A percentile compares a stretch with the other conserved stretches of the same genome.
Conservation (phyloP, 352 stramenopile genomes). For the Phytophthora capsici region DNA sequence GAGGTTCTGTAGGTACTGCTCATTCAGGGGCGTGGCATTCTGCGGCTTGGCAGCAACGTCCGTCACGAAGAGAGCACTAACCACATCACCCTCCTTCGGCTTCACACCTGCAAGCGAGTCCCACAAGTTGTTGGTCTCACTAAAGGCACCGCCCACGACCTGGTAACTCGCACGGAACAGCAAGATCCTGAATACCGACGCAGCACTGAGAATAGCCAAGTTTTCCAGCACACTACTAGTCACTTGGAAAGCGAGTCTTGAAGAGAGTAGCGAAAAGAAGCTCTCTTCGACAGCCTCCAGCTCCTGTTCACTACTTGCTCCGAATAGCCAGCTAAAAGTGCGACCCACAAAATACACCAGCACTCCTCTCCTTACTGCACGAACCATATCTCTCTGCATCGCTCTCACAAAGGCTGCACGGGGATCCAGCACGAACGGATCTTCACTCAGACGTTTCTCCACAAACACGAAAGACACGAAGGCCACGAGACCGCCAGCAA, state of each 20-base stretch:
- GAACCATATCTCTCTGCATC: slow-evolving; percentile 54
- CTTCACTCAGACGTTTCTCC: slow-evolving; percentile 47
- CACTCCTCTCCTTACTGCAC: slow-evolving; percentile 49
- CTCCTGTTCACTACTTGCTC: background rate
- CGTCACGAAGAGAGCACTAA: slow-evolving; percentile 26
- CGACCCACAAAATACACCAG: slow-evolving; percentile 42
- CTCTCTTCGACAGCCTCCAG: background rate
- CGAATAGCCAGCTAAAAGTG: slow-evolving; percentile 30
- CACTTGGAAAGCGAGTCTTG: slow-evolving; percentile 49
- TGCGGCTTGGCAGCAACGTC: slow-evolving; percentile 29
- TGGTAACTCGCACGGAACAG: slow-evolving; percentile 53
- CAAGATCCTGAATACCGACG: slow-evolving; percentile 59
- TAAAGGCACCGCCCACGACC: slow-evolving; percentile 26
- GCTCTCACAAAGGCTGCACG: slow-evolving; percentile 39
- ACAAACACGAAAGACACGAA: slow-evolving; percentile 54
- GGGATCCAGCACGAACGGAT: slow-evolving; percentile 64
- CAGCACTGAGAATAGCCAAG: slow-evolving; percentile 45
- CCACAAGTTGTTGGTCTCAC: slow-evolving; percentile 41
- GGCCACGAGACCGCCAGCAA: slow-evolving; percentile 44
- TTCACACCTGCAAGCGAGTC: slow-evolving; percentile 32
- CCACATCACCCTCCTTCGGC: slow-evolving; percentile 39
- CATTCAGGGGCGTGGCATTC: slow-evolving; percentile 34
- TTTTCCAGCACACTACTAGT: slow-evolving; percentile 54
- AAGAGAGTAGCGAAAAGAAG: slow-evolving; percentile 38
- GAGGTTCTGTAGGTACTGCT: slow-evolving; percentile 52